These are phyloP conservation scores for Myrica gale DNA, from an alignment of 306 rosid species.

Conservation along the genomic window DNA sequence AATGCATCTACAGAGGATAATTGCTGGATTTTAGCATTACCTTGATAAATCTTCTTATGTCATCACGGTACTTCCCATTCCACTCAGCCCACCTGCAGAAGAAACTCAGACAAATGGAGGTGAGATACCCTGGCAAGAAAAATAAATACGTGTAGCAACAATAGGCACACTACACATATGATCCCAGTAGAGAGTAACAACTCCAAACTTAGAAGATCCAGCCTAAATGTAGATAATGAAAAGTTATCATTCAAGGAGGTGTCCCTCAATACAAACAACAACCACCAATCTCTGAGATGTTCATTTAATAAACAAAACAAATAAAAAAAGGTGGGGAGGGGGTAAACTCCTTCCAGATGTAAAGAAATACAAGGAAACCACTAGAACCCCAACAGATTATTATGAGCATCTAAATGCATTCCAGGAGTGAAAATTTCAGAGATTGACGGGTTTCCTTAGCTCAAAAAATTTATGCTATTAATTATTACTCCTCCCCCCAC, in stretches of 20 bases:
- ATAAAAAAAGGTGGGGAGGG: too few species aligned
- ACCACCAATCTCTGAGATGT: constrained; percentile 21
- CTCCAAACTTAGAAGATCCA: neutral
- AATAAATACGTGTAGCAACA: neutral
- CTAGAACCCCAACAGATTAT: neutral
- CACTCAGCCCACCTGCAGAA: constrained; percentile 96
- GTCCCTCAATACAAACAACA: neutral
- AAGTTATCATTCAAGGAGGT: neutral
- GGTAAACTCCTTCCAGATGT: neutral
- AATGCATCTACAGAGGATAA: constrained; percentile 2
- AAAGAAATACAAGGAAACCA: neutral
- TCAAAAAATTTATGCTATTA: neutral
- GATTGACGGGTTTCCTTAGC: neutral
- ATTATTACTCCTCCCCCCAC: too few species aligned
- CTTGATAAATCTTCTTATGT: constrained; percentile 83
- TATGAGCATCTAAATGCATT: neutral
- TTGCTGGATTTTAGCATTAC: constrained; percentile 38
- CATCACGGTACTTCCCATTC: constrained; percentile 95
- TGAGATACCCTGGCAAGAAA: neutral
- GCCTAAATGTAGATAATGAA: neutral
- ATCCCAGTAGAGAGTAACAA: neutral
- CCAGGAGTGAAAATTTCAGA: neutral
- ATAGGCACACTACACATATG: neutral
- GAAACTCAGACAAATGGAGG: constrained; percentile 17
- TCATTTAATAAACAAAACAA: neutral